Percentiles rank a stretch among this genome's conserved stretches.
Evolutionary conservation across 345 rosid genomes (phyloP).

Genomic region (Mangifera indica): DNA sequence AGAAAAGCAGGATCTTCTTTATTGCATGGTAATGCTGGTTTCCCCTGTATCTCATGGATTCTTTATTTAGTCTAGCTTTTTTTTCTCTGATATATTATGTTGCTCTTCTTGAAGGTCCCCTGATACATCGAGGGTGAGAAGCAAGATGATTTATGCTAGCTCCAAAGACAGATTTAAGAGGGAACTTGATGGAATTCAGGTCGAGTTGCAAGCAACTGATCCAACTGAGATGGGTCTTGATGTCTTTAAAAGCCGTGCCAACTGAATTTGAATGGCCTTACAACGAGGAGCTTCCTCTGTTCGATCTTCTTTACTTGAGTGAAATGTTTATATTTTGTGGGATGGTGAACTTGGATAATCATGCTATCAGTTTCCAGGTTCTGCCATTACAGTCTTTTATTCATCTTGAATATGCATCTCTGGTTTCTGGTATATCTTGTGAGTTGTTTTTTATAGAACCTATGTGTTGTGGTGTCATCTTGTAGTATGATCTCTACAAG

Average conservation of each 20-base stretch:
- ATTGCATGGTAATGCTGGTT: conserved; percentile 47
- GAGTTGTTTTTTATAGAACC: conserved; percentile 37
- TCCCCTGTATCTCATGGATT: no score
- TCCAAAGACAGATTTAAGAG: conserved; percentile 56
- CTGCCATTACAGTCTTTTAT: conserved; percentile 21
- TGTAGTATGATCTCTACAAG: conserved; percentile 40
- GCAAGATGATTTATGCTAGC: conserved; percentile 68
- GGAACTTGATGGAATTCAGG: conserved; percentile 50
- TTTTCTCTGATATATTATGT: not conserved
- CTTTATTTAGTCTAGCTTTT: not conserved
- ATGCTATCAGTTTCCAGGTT: conserved; percentile 29
- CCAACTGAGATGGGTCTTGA: conserved; percentile 58
- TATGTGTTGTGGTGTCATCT: conserved; percentile 29
- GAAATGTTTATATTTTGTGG: conserved; percentile 35
- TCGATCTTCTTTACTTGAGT: conserved; percentile 20
- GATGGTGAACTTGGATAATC: conserved; percentile 32
- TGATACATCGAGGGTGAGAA: conserved; percentile 53
- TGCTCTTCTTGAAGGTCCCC: conserved; percentile 45
- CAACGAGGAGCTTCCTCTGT: conserved; percentile 10
- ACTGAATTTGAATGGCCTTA: conserved; percentile 26
- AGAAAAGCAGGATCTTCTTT: conserved; percentile 60
- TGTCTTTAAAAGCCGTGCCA: conserved; percentile 54
- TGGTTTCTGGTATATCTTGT: conserved; percentile 25
- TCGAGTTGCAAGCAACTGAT: conserved; percentile 60
- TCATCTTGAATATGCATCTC: conserved; percentile 20